These are phyloP conservation scores for Coelastrella sp. DNA, from an alignment of 139 green algal genomes.

Conservation along the genomic window DNA sequence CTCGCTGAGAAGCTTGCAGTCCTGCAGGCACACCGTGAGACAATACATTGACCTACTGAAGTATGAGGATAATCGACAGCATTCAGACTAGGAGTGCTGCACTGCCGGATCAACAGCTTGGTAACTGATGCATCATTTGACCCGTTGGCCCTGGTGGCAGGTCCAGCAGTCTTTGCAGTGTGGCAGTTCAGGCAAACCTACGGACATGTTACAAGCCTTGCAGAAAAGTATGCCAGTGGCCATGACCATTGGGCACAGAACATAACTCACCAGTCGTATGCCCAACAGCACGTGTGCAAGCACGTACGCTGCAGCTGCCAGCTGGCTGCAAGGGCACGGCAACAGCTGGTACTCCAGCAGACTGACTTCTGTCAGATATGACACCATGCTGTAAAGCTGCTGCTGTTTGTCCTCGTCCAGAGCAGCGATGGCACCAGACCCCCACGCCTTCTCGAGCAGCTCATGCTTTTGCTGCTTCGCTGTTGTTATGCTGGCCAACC, in stretches of 20 bases:
- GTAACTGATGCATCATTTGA: too few relatives aligned
- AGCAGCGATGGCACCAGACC: neutral
- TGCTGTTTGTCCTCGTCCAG: neutral
- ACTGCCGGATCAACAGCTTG: too few relatives aligned
- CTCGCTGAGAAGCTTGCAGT: neutral
- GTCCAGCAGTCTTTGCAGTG: too few relatives aligned
- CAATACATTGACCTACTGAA: too few relatives aligned
- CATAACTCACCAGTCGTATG: neutral
- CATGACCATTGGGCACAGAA: neutral
- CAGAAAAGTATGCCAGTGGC: neutral
- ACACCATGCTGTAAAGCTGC: conserved; percentile 27
- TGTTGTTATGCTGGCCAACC: neutral
- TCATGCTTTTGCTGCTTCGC: neutral
- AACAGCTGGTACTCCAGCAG: conserved; percentile 43
- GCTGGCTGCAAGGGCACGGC: neutral
- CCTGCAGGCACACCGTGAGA: neutral
- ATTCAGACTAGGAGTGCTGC: too few relatives aligned
- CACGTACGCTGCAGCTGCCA: conserved; percentile 23
- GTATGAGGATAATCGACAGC: too few relatives aligned
- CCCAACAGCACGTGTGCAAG: conserved; percentile 23
- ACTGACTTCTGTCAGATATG: conserved; percentile 4
- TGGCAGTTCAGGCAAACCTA: neutral
- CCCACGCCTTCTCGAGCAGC: neutral
- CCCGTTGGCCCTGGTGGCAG: too few relatives aligned
- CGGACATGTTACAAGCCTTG: neutral